A percentile compares a stretch with the other conserved stretches of the same genome.
These are phyloP conservation scores for Cutaneotrichosporon cutaneum DNA, from an alignment of 1,284 basidiomycete species.

Conservation along the genomic window DNA sequence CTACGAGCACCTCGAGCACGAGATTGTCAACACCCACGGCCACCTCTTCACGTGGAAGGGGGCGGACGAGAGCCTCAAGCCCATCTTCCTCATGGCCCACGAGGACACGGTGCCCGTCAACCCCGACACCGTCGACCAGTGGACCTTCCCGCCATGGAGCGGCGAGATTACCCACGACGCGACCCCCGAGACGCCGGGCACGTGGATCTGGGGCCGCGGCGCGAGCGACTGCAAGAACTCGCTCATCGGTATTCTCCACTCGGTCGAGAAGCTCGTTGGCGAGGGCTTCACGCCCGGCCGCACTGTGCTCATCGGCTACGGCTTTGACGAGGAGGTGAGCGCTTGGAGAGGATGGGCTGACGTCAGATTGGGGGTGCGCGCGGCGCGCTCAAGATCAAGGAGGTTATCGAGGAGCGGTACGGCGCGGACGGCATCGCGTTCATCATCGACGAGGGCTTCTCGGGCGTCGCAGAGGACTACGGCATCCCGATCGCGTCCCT, in stretches of 20 bases:
- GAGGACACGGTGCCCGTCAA: conserved; percentile 59
- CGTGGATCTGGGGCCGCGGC: conserved; percentile 60
- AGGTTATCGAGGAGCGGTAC: conserved; percentile 48
- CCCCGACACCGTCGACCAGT: conserved; percentile 54
- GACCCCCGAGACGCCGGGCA: conserved; percentile 35
- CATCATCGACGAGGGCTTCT: conserved; percentile 56
- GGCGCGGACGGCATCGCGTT: conserved; percentile 52
- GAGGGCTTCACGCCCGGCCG: conserved; percentile 55
- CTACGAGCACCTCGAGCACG: conserved; percentile 47
- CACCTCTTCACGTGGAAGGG: conserved; percentile 56
- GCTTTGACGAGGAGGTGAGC: conserved; percentile 57
- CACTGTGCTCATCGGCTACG: conserved; percentile 56
- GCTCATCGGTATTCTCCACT: conserved; percentile 54
- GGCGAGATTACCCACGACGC: conserved; percentile 53
- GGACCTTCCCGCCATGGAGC: conserved; percentile 57
- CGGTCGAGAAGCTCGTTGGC: conserved; percentile 56
- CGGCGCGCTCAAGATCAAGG: conserved; percentile 48
- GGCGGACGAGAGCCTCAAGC: conserved; percentile 48
- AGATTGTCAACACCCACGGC: conserved; percentile 53
- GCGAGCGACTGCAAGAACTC: conserved; percentile 55
- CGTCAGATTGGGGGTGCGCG: conserved; percentile 45
- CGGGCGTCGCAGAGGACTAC: conserved; percentile 45
- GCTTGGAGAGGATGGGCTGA: not conserved
- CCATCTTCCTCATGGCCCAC: conserved; percentile 56
- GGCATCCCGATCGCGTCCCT: conserved; percentile 49